Percentiles rank a stretch among this genome's conserved stretches.
Conservation (phyloP, 805 yeast genomes). For the Allodekkera sacchari region DNA sequence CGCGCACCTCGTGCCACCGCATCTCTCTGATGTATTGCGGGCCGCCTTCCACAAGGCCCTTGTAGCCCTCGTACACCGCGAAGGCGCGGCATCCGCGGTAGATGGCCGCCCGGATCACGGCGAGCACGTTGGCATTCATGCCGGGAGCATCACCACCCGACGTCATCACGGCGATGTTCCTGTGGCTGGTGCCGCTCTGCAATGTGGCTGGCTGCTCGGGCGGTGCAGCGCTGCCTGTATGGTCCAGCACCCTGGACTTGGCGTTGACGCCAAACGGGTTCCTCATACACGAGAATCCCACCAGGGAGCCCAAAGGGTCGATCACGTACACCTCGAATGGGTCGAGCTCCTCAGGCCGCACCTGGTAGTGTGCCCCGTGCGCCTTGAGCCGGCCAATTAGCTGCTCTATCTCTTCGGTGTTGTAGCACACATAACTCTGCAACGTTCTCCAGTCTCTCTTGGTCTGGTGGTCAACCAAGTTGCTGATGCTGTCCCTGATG, state of each 20-base stretch:
- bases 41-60: conserved; percentile 65
- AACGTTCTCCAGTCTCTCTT: conserved; percentile 44
- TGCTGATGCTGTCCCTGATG: conserved; percentile 19
- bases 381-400: conserved; percentile 28
- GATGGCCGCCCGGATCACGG: conserved; percentile 63
- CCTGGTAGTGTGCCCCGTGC: conserved; percentile 35
- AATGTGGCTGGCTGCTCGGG: not conserved
- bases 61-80: conserved; percentile 68
- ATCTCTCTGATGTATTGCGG: conserved; percentile 45
- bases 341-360: conserved; percentile 60
- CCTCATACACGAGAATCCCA: conserved; percentile 65
- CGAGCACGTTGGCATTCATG: conserved; percentile 70
- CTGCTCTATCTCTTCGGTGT: conserved; percentile 31
- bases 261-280: conserved; percentile 40
- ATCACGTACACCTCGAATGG: conserved; percentile 70
- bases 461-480: conserved; percentile 19
- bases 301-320: conserved; percentile 77
- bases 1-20: conserved; percentile 92
- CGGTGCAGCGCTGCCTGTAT: not conserved
- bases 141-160: conserved; percentile 83
- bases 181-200: conserved; percentile 7
- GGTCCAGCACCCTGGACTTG: conserved; percentile 6
- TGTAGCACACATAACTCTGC: conserved; percentile 37
- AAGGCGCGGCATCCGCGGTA: conserved; percentile 55
- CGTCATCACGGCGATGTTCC: conserved; percentile 68